Evolutionary conservation across 768 basidiomycete species (phyloP).

Genomic region (Boletus sp.): DNA sequence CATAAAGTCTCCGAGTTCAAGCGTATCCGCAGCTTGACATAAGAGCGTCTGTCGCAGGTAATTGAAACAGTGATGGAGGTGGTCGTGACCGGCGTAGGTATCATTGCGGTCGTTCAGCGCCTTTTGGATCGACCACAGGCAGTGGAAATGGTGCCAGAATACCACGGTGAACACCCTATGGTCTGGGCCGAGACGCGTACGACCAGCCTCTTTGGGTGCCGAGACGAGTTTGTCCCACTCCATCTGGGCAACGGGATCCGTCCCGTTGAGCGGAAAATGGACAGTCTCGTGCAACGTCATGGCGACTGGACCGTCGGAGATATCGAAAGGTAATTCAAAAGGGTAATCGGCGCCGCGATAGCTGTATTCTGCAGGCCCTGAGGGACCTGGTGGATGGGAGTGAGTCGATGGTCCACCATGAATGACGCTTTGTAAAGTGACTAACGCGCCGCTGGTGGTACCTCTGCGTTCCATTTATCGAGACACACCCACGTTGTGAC

Average conservation of each 20-base stretch:
- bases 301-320: slow-evolving; percentile 3
- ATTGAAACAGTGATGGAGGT: slow-evolving; percentile 14
- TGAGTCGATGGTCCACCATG: not conserved
- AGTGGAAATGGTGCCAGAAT: slow-evolving; percentile 14
- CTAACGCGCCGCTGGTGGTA: not conserved
- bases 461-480: not conserved
- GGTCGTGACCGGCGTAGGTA: slow-evolving; percentile 1
- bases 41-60: slow-evolving; percentile 13
- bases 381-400: not conserved
- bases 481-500: slow-evolving; percentile 1
- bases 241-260: slow-evolving; percentile 2
- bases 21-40: slow-evolving; percentile 14
- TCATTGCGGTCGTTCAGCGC: slow-evolving; percentile 11
- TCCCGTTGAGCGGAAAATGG: slow-evolving; percentile 4
- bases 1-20: slow-evolving; percentile 17
- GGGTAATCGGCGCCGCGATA: slow-evolving; percentile 14
- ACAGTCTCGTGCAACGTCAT: slow-evolving; percentile 14
- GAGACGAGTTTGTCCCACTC: slow-evolving; percentile 12
- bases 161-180: slow-evolving; percentile 8
- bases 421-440: not conserved
- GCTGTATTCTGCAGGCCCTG: not conserved
- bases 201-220: slow-evolving; percentile 5
- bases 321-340: slow-evolving; percentile 1
- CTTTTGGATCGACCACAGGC: slow-evolving; percentile 12
- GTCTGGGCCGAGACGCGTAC: slow-evolving; percentile 13